Evolutionary conservation across 2,329 filamentous ascomycete species (phyloP).

Genomic region (Phialophora tarda): DNA sequence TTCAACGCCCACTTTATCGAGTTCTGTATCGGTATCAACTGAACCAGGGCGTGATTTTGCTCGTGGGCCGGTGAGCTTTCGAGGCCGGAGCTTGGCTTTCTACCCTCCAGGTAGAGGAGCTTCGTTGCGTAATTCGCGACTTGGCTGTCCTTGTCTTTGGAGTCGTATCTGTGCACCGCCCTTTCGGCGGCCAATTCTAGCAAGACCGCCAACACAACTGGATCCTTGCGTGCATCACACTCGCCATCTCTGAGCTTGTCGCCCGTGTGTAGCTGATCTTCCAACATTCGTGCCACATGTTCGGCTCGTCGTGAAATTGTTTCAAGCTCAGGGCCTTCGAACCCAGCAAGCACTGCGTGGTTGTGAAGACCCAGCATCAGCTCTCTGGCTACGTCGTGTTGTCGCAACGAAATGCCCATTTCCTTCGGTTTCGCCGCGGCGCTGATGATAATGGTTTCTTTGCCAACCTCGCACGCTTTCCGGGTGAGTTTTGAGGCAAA

Average conservation of each 20-base stretch:
- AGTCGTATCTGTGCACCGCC: constrained; percentile 46
- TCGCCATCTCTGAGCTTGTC: constrained; percentile 23
- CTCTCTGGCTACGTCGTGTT: constrained; percentile 42
- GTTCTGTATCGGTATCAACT: constrained; percentile 48
- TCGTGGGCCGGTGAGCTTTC: neutral
- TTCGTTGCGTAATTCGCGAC: constrained; percentile 50
- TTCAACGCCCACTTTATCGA: constrained; percentile 50
- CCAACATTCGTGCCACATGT: constrained; percentile 46
- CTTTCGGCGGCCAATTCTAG: constrained; percentile 54
- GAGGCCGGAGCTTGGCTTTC: neutral
- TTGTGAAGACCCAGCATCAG: constrained; percentile 49
- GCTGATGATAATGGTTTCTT: constrained; percentile 46
- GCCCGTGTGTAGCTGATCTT: constrained; percentile 43
- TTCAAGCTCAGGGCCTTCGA: constrained; percentile 43
- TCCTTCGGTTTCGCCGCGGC: constrained; percentile 45
- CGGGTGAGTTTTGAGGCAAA: constrained; percentile 48
- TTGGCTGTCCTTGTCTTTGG: constrained; percentile 49
- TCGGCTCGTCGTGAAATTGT: constrained; percentile 46
- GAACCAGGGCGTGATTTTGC: constrained; percentile 38
- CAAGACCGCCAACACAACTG: constrained; percentile 51
- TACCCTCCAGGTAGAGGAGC: constrained; percentile 43
- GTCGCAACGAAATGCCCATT: constrained; percentile 47
- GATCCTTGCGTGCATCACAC: constrained; percentile 48
- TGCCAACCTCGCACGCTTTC: constrained; percentile 46
- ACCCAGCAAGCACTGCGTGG: constrained; percentile 44